Percentiles rank a stretch among this genome's conserved stretches.
These are phyloP conservation scores for Ceratobasidium theobromae DNA, from an alignment of 1,284 basidiomycete species.

Conservation along the genomic window DNA sequence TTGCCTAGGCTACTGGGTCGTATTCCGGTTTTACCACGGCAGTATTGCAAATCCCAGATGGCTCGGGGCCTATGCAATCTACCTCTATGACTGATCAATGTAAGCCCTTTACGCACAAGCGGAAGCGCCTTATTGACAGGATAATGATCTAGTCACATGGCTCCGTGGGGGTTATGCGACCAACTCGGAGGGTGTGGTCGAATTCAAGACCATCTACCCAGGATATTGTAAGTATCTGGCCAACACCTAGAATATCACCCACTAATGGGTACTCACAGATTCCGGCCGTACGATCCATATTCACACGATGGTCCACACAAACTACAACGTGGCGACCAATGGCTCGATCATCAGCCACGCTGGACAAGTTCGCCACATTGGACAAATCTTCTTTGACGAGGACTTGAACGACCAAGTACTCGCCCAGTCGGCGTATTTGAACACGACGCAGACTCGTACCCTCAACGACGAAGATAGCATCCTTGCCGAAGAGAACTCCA, in stretches of 20 bases:
- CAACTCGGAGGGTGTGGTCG: slow-evolving; percentile 63
- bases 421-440: slow-evolving; percentile 39
- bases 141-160: slow-evolving; percentile 46
- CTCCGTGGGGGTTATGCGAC: slow-evolving; percentile 68
- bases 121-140: background rate
- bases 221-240: slow-evolving; percentile 49
- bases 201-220: slow-evolving; percentile 70
- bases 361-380: slow-evolving; percentile 54
- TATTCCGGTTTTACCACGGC: too few relatives aligned
- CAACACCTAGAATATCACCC: slow-evolving; percentile 38
- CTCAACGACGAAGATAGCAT: slow-evolving; percentile 41
- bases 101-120: slow-evolving; percentile 37
- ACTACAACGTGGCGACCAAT: slow-evolving; percentile 41
- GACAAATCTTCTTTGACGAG: slow-evolving; percentile 69
- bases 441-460: slow-evolving; percentile 40
- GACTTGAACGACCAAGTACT: slow-evolving; percentile 51
- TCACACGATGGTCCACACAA: slow-evolving; percentile 41
- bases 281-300: slow-evolving; percentile 50
- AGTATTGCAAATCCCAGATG: too few relatives aligned
- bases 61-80: slow-evolving; percentile 2
- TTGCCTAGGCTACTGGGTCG: too few relatives aligned
- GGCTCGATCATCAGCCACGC: slow-evolving; percentile 47
- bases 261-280: slow-evolving; percentile 48
- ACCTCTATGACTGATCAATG: slow-evolving; percentile 35
- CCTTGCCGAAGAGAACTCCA: slow-evolving; percentile 39